These are phyloP conservation scores for Schoenoplectus tabernaemontani DNA, from an alignment of 202 grass and related monocot species.

Conservation along the genomic window DNA sequence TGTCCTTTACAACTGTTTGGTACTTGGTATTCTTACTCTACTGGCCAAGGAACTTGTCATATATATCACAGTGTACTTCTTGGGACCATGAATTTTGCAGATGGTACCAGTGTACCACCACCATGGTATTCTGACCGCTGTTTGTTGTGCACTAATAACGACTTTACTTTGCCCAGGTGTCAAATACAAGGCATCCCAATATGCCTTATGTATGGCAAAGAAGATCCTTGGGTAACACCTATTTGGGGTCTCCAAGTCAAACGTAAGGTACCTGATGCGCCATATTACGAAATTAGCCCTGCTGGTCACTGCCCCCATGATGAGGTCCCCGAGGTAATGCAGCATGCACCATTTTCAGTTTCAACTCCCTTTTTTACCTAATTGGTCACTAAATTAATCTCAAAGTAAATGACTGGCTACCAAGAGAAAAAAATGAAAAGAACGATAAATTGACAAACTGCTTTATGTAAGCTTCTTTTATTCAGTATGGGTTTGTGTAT, in stretches of 20 bases:
- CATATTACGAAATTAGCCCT: slow-evolving; percentile 93
- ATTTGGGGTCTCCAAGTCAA: slow-evolving; percentile 82
- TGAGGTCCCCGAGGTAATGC: slow-evolving; percentile 92
- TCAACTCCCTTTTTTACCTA: slow-evolving; percentile 1
- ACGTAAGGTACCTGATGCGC: slow-evolving; percentile 61
- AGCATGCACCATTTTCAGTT: background rate
- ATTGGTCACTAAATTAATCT: background rate
- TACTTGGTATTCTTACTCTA: background rate
- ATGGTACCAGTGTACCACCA: background rate
- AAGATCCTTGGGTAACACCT: slow-evolving; percentile 94
- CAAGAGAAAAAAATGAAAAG: background rate
- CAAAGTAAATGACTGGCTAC: background rate
- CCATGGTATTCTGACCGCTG: background rate
- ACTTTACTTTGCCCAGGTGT: slow-evolving; percentile 40
- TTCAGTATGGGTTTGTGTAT: background rate
- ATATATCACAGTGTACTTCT: background rate
- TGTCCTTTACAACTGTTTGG: too few species aligned
- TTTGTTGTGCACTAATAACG: slow-evolving; percentile 23
- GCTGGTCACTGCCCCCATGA: slow-evolving; percentile 96
- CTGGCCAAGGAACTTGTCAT: slow-evolving; percentile 8
- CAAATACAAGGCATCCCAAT: slow-evolving; percentile 57
- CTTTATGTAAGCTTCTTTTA: background rate
- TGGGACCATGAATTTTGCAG: background rate
- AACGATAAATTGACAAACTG: background rate
- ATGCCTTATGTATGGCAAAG: slow-evolving; percentile 95